These are phyloP conservation scores for Scenedesmus sp. DNA, from an alignment of 163 green algal species.

Conservation along the genomic window DNA sequence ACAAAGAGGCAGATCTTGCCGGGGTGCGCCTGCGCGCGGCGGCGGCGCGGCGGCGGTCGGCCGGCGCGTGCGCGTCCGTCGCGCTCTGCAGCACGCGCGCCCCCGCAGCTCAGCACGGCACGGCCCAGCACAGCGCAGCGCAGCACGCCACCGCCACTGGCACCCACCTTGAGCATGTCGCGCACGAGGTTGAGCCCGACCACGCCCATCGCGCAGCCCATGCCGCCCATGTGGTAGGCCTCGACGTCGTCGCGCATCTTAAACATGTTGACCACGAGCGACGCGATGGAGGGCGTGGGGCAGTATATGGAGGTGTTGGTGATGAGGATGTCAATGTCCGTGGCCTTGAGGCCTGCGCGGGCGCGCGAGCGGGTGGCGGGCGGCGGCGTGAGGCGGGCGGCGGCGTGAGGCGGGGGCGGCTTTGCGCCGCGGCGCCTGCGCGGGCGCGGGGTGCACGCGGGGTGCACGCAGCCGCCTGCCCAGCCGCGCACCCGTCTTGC, in stretches of 20 bases:
- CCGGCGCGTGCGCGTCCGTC: no score
- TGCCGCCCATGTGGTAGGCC: conserved; percentile 60
- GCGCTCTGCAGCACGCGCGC: no score
- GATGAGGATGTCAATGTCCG: conserved; percentile 91
- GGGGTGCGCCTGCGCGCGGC: conserved; percentile 33
- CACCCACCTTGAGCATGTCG: conserved; percentile 53
- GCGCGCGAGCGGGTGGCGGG: background rate
- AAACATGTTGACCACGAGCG: conserved; percentile 91
- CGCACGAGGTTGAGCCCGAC: conserved; percentile 62
- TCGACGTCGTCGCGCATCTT: conserved; percentile 83
- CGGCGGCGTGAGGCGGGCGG: background rate
- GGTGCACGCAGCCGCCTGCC: background rate
- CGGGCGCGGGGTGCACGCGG: background rate
- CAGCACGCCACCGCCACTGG: no score
- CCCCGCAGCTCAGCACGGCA: no score
- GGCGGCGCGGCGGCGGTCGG: no score
- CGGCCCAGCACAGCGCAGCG: no score
- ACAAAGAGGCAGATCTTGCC: conserved; percentile 64
- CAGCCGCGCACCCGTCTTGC: conserved; percentile 35
- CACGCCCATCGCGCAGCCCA: conserved; percentile 61
- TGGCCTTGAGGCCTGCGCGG: conserved; percentile 51
- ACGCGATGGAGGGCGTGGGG: conserved; percentile 88
- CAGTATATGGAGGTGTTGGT: conserved; percentile 91
- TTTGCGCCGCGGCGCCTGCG: background rate
- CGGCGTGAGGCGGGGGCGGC: background rate